A percentile compares a stretch with the other conserved stretches of the same genome.
phyloP scores from a whole-genome alignment of 75 land plant genomes.

The Pinus taeda region DNA sequence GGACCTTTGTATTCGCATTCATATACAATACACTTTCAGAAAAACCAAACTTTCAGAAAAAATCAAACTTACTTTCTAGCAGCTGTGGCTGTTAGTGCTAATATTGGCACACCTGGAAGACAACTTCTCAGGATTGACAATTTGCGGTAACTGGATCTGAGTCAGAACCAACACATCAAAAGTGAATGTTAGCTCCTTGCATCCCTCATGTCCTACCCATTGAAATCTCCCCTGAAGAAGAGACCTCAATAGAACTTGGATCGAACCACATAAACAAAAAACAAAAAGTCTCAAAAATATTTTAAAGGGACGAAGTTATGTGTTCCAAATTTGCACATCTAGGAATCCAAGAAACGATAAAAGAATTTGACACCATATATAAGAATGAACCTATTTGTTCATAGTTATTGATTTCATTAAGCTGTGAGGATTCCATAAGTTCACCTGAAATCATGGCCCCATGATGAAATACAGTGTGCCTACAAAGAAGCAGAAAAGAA shows the following conservation, averaged over 20 bases:
- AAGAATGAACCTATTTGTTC: background rate
- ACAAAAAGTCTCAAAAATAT: background rate
- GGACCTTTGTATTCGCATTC: too few species aligned
- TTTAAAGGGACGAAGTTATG: background rate
- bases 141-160: constrained; percentile 90
- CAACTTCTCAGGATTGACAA: constrained; percentile 62
- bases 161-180: background rate
- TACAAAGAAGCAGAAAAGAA: constrained; percentile 14
- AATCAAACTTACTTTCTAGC: constrained; percentile 50
- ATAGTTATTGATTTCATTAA: background rate
- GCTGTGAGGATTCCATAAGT: background rate
- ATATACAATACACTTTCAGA: too few species aligned
- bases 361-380: background rate
- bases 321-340: background rate
- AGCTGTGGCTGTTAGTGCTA: constrained; percentile 95
- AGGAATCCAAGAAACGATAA: constrained; percentile 2
- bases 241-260: background rate
- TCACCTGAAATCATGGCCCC: constrained; percentile 99
- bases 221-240: background rate
- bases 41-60: too few species aligned
- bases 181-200: background rate
- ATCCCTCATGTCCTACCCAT: background rate
- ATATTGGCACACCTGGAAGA: constrained; percentile 72
- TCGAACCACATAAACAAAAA: background rate
- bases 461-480: constrained; percentile 96